Percentiles rank a stretch among this genome's conserved stretches.
These are phyloP conservation scores for Kwoniella botswanensis DNA, from an alignment of 768 basidiomycete genomes.

Conservation along the genomic window DNA sequence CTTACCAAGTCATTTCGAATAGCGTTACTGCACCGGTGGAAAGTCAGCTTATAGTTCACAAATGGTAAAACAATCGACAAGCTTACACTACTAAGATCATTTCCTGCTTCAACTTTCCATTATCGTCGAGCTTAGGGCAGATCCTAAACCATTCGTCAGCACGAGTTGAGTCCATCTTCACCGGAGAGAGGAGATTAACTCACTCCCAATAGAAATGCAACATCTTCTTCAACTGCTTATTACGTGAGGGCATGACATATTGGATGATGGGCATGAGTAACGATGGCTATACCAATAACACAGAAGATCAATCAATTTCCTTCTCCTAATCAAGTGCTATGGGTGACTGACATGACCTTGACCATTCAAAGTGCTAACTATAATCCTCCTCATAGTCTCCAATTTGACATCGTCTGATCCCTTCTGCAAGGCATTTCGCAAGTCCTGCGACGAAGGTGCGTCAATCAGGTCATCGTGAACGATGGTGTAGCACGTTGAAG, in stretches of 20 bases:
- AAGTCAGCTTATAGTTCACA: slow-evolving; percentile 3
- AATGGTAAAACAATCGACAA: background rate
- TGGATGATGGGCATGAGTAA: slow-evolving; percentile 98
- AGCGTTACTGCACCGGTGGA: slow-evolving; percentile 71
- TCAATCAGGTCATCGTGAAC: slow-evolving; percentile 57
- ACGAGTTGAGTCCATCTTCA: background rate
- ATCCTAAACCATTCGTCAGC: slow-evolving; percentile 62
- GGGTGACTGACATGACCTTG: slow-evolving; percentile 74
- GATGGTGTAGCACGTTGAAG: slow-evolving; percentile 57
- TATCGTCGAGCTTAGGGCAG: slow-evolving; percentile 96
- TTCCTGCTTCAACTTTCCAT: slow-evolving; percentile 97
- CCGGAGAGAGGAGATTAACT: slow-evolving; percentile 24
- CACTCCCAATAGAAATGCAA: slow-evolving; percentile 63
- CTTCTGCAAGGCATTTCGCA: slow-evolving; percentile 84
- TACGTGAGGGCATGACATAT: slow-evolving; percentile 91
- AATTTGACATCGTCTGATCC: slow-evolving; percentile 96
- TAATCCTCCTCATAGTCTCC: slow-evolving; percentile 92
- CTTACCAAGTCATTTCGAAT: slow-evolving; percentile 94
- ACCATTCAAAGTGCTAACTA: slow-evolving; percentile 91
- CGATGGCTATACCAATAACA: slow-evolving; percentile 66
- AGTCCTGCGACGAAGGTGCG: slow-evolving; percentile 77
- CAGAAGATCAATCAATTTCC: slow-evolving; percentile 2
- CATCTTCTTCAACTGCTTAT: slow-evolving; percentile 96
- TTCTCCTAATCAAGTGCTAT: background rate
- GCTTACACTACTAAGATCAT: slow-evolving; percentile 98